A percentile compares a stretch with the other conserved stretches of the same genome.
These are phyloP conservation scores for Geum urbanum DNA, from an alignment of 306 rosid species.

Conservation along the genomic window DNA sequence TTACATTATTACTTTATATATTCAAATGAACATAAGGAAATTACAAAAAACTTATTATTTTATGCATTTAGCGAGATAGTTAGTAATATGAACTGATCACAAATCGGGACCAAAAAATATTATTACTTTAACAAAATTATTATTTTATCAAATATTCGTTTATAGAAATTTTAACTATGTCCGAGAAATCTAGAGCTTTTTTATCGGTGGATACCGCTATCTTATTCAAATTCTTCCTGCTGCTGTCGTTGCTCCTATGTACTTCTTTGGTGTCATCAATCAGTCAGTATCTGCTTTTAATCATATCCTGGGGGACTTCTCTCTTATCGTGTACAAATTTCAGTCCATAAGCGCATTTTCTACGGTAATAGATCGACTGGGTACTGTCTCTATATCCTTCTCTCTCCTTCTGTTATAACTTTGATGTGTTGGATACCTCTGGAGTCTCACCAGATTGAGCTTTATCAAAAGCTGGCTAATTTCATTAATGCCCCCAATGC, in stretches of 20 bases:
- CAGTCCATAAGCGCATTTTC: conserved; percentile 95
- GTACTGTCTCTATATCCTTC: conserved; percentile 37
- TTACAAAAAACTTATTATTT: too few species aligned
- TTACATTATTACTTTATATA: too few species aligned
- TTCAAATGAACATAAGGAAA: too few species aligned
- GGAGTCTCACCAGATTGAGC: conserved; percentile 2
- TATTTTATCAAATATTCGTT: too few species aligned
- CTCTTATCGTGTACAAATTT: conserved; percentile 87
- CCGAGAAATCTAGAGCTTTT: conserved; percentile 87
- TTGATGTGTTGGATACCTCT: neutral
- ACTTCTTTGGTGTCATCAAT: conserved; percentile 87
- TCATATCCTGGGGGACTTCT: conserved; percentile 89
- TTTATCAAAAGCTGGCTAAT: neutral
- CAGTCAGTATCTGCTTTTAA: conserved; percentile 96
- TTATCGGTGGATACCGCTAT: conserved; percentile 92
- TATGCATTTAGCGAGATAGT: too few species aligned
- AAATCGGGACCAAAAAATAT: too few species aligned
- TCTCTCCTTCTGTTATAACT: conserved; percentile 16
- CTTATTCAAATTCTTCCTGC: conserved; percentile 93
- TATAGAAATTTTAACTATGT: too few species aligned
- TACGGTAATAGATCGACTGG: conserved; percentile 92
- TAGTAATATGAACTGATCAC: too few species aligned
- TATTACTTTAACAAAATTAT: too few species aligned
- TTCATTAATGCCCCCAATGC: neutral
- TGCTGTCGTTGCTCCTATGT: conserved; percentile 99